Evolutionary conservation across 192 early-diverging fungal species (phyloP).

Genomic region (Funneliformis geosporum): DNA sequence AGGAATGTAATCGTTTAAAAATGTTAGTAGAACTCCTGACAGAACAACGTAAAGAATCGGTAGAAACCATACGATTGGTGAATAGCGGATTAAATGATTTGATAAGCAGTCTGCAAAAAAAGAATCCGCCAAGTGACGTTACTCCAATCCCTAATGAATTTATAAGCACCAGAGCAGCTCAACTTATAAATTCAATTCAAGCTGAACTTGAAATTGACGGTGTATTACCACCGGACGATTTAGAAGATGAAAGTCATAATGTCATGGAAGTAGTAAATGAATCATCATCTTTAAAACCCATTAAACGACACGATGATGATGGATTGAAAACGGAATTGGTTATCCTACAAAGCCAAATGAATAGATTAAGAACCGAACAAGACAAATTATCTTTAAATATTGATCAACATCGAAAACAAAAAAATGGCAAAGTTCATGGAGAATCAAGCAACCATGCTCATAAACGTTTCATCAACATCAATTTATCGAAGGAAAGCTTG

Average conservation of each 20-base stretch:
- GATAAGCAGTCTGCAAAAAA: not conserved
- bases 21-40: constrained; percentile 2
- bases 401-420: not conserved
- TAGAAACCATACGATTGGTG: not conserved
- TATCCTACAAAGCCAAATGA: constrained; percentile 13
- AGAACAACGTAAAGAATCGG: not conserved
- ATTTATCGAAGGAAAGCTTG: not conserved
- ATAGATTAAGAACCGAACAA: constrained; percentile 16
- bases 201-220: not conserved
- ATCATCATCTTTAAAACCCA: not conserved
- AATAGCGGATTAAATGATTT: not conserved
- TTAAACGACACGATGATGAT: not conserved
- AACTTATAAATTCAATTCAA: not conserved
- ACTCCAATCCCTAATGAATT: not conserved
- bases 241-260: not conserved
- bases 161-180: not conserved
- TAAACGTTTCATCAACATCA: not conserved
- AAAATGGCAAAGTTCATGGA: not conserved
- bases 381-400: not conserved
- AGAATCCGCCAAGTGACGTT: not conserved
- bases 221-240: not conserved
- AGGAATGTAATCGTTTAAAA: constrained; percentile 6
- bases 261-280: not conserved
- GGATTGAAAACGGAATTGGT: constrained; percentile 12
- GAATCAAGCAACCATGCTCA: not conserved